phyloP scores from a whole-genome alignment of 2,329 filamentous ascomycete species.

The Aspergillus hiratsukae region DNA sequence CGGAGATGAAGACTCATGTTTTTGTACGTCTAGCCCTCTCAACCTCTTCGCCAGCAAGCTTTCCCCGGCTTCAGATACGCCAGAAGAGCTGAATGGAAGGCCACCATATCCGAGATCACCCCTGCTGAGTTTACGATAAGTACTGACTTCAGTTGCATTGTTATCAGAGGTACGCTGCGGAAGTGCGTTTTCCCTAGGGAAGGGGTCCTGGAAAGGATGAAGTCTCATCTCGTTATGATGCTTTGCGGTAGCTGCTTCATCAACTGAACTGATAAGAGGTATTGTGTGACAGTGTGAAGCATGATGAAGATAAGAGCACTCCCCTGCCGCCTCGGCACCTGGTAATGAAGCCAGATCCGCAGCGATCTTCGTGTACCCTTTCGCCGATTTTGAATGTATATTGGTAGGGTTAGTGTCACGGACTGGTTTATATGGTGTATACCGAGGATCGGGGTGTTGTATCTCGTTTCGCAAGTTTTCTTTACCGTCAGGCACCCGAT shows the following conservation, averaged over 20 bases:
- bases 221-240: constrained; percentile 1
- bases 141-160: constrained; percentile 28
- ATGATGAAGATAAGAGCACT: constrained; percentile 7
- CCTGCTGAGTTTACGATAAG: constrained; percentile 65
- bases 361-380: constrained; percentile 56
- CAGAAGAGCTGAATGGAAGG: constrained; percentile 45
- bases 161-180: constrained; percentile 24
- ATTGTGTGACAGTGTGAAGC: constrained; percentile 4
- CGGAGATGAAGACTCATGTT: constrained; percentile 8
- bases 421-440: constrained; percentile 72
- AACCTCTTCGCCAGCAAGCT: constrained; percentile 67
- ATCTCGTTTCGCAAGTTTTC: constrained; percentile 88
- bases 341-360: constrained; percentile 40
- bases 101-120: constrained; percentile 62
- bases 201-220: constrained; percentile 17
- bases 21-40: constrained; percentile 55
- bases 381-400: constrained; percentile 52
- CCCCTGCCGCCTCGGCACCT: not conserved
- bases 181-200: constrained; percentile 16
- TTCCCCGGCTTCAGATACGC: constrained; percentile 50
- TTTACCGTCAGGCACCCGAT: constrained; percentile 90
- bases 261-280: not conserved
- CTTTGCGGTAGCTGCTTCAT: not conserved
- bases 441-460: constrained; percentile 81
- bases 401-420: constrained; percentile 40